A percentile compares a stretch with the other conserved stretches of the same genome.
These are phyloP conservation scores for Catunica adiposa DNA, from an alignment of 2,329 filamentous ascomycete species.

Conservation along the genomic window DNA sequence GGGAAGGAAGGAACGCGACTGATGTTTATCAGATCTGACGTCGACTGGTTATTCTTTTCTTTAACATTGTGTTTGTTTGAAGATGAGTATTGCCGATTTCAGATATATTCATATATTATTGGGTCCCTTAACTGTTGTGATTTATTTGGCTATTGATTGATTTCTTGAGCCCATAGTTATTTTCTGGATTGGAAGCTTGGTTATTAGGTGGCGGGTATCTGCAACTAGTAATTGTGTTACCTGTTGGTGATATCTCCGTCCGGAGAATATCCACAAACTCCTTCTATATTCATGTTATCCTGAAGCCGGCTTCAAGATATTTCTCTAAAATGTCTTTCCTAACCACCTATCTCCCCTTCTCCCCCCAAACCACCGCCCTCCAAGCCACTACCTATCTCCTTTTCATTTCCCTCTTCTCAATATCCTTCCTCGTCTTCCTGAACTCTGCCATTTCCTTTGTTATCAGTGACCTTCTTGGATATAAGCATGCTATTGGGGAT, in stretches of 20 bases:
- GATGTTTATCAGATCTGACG: slow-evolving; percentile 4
- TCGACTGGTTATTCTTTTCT: neutral
- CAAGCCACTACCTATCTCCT: slow-evolving; percentile 62
- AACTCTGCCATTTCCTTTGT: slow-evolving; percentile 75
- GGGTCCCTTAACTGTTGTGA: neutral
- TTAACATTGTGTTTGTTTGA: too few species aligned
- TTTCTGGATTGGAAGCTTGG: neutral
- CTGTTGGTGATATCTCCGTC: neutral
- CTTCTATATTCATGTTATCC: neutral
- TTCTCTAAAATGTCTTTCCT: neutral
- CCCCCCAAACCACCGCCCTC: slow-evolving; percentile 39
- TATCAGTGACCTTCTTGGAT: slow-evolving; percentile 64
- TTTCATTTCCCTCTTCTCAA: slow-evolving; percentile 70
- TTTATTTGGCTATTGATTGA: neutral
- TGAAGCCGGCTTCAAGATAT: neutral
- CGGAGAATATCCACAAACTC: neutral
- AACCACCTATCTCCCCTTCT: slow-evolving; percentile 35
- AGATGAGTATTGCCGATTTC: too few species aligned
- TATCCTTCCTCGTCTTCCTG: slow-evolving; percentile 78
- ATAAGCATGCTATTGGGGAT: slow-evolving; percentile 57
- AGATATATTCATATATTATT: neutral
- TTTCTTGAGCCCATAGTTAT: neutral
- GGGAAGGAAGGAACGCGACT: neutral
- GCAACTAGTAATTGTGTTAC: too few species aligned
- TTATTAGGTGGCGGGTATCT: too few species aligned